Conservation (phyloP, 768 basidiomycete species). For the Tylopilus sp. region DNA sequence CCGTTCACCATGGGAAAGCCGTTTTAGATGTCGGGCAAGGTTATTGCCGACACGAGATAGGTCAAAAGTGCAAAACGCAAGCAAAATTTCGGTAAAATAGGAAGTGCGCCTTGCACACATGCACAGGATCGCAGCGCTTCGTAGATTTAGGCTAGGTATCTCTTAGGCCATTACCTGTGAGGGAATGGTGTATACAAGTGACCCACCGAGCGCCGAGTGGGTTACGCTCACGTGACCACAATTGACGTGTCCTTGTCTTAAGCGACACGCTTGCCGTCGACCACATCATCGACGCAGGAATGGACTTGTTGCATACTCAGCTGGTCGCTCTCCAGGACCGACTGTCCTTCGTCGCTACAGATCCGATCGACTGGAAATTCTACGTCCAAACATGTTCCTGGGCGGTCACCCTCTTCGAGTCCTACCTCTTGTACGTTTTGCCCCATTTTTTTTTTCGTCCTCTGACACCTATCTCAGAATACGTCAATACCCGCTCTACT, state of each 20-base stretch:
- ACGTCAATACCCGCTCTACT: conserved; percentile 85
- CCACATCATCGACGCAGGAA: conserved; percentile 16
- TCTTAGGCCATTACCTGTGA: too few species aligned
- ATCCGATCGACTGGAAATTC: conserved; percentile 76
- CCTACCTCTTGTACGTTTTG: conserved; percentile 72
- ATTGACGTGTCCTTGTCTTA: conserved; percentile 9
- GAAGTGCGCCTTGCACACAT: too few species aligned
- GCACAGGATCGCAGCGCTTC: too few species aligned
- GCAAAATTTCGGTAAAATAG: too few species aligned
- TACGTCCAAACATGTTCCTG: conserved; percentile 80
- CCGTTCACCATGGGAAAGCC: too few species aligned
- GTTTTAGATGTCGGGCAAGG: too few species aligned
- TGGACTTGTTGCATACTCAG: conserved; percentile 63
- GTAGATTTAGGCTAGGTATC: too few species aligned
- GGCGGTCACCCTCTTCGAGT: conserved; percentile 79
- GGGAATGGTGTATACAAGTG: too few species aligned
- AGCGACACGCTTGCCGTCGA: too few species aligned
- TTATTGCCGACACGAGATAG: too few species aligned
- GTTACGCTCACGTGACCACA: conserved; percentile 16
- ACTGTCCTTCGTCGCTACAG: conserved; percentile 68
- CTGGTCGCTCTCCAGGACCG: conserved; percentile 54
- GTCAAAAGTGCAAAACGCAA: too few species aligned
- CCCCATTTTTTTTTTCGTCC: neutral
- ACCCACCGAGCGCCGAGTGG: too few species aligned
- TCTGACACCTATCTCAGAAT: conserved; percentile 30